Conservation (phyloP, 768 basidiomycete genomes). For the Suillus discolor region DNA sequence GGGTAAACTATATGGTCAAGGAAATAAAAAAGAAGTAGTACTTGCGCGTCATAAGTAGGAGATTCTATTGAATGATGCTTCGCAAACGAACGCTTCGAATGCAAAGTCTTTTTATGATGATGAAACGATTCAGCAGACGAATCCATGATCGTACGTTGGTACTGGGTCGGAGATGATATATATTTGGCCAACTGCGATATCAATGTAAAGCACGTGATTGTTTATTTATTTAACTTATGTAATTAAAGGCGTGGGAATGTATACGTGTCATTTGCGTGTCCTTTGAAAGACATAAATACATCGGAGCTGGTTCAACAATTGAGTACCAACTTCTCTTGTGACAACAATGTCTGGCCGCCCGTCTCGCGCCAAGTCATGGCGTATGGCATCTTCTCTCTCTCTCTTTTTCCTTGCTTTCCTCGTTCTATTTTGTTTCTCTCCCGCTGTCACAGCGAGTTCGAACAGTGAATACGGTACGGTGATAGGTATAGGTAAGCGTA, state of each 20-base stretch:
- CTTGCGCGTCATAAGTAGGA: slow-evolving; percentile 76
- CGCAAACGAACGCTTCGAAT: slow-evolving; percentile 66
- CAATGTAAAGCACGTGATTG: background rate
- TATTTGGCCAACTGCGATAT: background rate
- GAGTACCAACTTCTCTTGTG: background rate
- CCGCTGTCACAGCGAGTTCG: slow-evolving; percentile 55
- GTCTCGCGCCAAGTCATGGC: slow-evolving; percentile 60
- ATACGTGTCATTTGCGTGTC: slow-evolving; percentile 6
- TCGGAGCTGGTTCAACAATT: background rate
- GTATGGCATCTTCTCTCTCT: slow-evolving; percentile 59
- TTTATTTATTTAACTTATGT: background rate
- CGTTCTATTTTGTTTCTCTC: slow-evolving; percentile 73
- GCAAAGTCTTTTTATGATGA: slow-evolving; percentile 36
- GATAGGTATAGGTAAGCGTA: slow-evolving; percentile 81
- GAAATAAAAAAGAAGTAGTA: slow-evolving; percentile 15
- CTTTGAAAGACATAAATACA: slow-evolving; percentile 5
- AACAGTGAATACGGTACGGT: slow-evolving; percentile 84
- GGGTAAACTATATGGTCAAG: slow-evolving; percentile 18
- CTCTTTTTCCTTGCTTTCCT: slow-evolving; percentile 62
- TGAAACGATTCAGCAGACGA: slow-evolving; percentile 25
- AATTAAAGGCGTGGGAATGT: background rate
- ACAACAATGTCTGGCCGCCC: slow-evolving; percentile 36
- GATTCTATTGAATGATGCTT: slow-evolving; percentile 66
- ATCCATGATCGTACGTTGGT: slow-evolving; percentile 22
- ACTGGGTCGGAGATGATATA: background rate